These are phyloP conservation scores for Acmispon strigosus DNA, from an alignment of 306 rosid species.

Conservation along the genomic window DNA sequence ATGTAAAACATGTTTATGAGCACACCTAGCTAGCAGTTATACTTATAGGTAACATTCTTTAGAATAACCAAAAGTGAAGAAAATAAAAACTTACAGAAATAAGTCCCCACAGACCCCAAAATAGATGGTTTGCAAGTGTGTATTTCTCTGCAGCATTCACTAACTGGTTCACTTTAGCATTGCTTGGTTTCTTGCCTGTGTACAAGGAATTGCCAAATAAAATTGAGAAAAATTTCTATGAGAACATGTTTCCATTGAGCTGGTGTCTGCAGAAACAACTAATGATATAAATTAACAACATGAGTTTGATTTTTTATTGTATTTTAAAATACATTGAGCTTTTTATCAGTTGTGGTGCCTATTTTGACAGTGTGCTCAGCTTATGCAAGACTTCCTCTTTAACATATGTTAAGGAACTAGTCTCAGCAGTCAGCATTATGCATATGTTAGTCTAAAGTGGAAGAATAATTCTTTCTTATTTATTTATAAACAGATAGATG, in stretches of 20 bases:
- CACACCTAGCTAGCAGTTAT: not conserved
- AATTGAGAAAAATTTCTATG: not conserved
- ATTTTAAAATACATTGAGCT: too few relatives aligned
- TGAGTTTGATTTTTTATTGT: too few relatives aligned
- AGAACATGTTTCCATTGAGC: too few relatives aligned
- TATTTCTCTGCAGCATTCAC: conserved; percentile 49
- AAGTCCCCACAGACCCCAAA: conserved; percentile 96
- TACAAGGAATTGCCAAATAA: not conserved
- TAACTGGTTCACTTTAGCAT: conserved; percentile 54
- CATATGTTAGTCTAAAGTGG: not conserved
- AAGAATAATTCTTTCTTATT: too few relatives aligned
- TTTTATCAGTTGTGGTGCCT: not conserved
- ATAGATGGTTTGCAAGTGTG: conserved; percentile 75
- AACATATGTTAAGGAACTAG: too few relatives aligned
- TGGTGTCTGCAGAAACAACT: too few relatives aligned
- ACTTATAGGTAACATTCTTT: not conserved
- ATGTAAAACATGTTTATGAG: not conserved
- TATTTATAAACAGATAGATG: not conserved
- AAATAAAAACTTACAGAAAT: conserved; percentile 53
- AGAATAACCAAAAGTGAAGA: not conserved
- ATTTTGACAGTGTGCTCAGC: not conserved
- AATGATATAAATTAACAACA: not conserved
- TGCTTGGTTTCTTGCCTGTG: conserved; percentile 50
- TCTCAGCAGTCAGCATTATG: too few relatives aligned
- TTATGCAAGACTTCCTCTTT: not conserved